Conservation (phyloP, 2,329 filamentous ascomycete genomes). For the Botrytis medusae region DNA sequence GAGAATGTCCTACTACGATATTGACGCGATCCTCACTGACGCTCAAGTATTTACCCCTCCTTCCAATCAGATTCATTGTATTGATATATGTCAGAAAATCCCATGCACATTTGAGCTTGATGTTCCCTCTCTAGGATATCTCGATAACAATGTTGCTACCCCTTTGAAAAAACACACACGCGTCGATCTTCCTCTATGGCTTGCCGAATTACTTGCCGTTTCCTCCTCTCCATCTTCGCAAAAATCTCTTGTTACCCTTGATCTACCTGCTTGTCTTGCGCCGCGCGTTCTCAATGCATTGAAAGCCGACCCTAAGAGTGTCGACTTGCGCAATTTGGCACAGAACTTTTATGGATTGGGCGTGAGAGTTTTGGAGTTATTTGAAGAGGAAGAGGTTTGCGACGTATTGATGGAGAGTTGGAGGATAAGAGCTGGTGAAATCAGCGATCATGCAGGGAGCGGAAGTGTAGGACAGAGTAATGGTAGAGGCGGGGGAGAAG, state of each 20-base stretch:
- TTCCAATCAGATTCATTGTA: constrained; percentile 18
- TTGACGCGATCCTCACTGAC: constrained; percentile 81
- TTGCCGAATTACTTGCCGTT: constrained; percentile 88
- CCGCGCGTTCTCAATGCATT: constrained; percentile 81
- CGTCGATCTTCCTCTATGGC: constrained; percentile 85
- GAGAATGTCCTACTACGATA: constrained; percentile 76
- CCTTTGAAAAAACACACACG: constrained; percentile 78
- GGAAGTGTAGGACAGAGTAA: constrained; percentile 69
- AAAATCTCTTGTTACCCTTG: constrained; percentile 71
- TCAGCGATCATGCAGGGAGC: constrained; percentile 87
- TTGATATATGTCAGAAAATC: constrained; percentile 66
- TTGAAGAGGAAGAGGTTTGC: constrained; percentile 81
- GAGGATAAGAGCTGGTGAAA: constrained; percentile 74
- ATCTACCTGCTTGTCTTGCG: constrained; percentile 68
- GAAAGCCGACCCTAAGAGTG: constrained; percentile 83
- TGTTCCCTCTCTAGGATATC: constrained; percentile 80
- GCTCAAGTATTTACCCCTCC: constrained; percentile 58
- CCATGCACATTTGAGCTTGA: constrained; percentile 93
- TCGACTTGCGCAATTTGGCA: constrained; percentile 79
- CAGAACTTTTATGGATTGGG: constrained; percentile 87
- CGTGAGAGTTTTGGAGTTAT: constrained; percentile 82
- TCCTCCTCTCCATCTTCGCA: constrained; percentile 48
- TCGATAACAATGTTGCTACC: constrained; percentile 74
- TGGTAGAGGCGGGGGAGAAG: constrained; percentile 69
- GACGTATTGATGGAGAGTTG: constrained; percentile 77